Evolutionary conservation across 2,329 filamentous ascomycete species (phyloP), one percentile per base, ranked within the genome.

Genomic region (Penicillium hesseltinei): DNA sequence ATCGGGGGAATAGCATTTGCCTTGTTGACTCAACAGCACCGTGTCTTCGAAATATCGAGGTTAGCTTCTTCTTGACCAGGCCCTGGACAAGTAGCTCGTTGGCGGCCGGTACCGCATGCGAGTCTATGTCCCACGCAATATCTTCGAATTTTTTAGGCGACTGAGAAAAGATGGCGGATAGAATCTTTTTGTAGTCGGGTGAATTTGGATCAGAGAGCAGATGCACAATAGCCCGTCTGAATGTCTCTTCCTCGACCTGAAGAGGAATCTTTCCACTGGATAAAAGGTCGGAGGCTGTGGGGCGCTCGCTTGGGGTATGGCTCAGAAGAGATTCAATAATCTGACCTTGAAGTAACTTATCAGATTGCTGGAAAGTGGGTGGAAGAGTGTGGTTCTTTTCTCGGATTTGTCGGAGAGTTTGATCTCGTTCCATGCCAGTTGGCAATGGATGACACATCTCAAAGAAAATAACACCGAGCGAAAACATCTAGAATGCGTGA

Each of bases 391-490:
- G 87, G 13, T 85, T 80, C 39, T 85, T 84, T 63, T 86, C 82
- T 45, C 91, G 84, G 42, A 97, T 81, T 54, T 83, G 79, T 51
- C 88, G 83, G 29, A 97, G 80, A 4, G 92, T 81, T 40, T 81
- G 77, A 59, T 84, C 82, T 40, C 86, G 79, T 68, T 88, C 86
- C 83, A 87, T 88, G 2, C 77, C 80, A 0, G 86, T 88, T 19
- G 78, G 77, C 44, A 88, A 74, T 4, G 82, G 77, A 63, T 84
- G 80, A 69, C 90, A 95, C 94, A 99, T 99, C 75, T 99, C 94
- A 65, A 97, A 97, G 77, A 99, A 96, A 56, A 99, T 97, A 62
- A 99, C 90, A 0, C 94, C 94, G 42, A 99, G 81, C 0, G 93
- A 97, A 71, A 94, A 99, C 93, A 99, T 97, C 83, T 73, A 52